A percentile compares a stretch with the other conserved stretches of the same genome.
Evolutionary conservation across 306 rosid species (phyloP).

Genomic region (Vachellia pachyceras): DNA sequence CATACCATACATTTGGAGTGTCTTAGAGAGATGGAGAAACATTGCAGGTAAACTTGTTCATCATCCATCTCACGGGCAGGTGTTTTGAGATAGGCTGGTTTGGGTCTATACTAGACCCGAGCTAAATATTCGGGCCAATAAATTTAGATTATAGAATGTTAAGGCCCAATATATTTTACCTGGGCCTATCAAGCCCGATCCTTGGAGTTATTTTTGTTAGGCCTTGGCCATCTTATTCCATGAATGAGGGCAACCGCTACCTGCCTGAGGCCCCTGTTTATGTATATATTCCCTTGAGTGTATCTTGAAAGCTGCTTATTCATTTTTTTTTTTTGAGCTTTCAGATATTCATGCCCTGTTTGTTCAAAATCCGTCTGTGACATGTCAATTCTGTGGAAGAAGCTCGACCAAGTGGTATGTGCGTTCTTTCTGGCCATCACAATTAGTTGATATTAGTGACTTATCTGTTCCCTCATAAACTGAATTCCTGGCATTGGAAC

Average conservation of each 20-base stretch:
- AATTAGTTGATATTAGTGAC: neutral
- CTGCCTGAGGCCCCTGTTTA: neutral
- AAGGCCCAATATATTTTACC: neutral
- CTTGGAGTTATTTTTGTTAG: neutral
- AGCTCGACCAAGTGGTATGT: constrained; percentile 71
- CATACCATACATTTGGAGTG: constrained; percentile 90
- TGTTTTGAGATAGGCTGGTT: neutral
- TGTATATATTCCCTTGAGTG: neutral
- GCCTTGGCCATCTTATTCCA: neutral
- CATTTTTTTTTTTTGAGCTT: constrained; percentile 23
- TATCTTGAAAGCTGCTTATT: constrained; percentile 1
- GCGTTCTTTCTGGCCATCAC: neutral
- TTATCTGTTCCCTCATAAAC: constrained; percentile 4
- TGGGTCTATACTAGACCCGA: neutral
- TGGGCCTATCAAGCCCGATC: neutral
- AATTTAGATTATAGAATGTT: no score
- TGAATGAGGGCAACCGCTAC: neutral
- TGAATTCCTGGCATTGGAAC: constrained; percentile 34
- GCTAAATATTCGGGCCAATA: neutral
- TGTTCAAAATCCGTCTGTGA: constrained; percentile 78
- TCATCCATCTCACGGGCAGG: neutral
- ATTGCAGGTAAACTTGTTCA: constrained; percentile 57
- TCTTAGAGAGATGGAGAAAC: constrained; percentile 73
- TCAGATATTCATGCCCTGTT: constrained; percentile 75
- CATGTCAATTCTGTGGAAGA: constrained; percentile 66